Evolutionary conservation across 2,329 filamentous ascomycete genomes (phyloP).

Genomic region (Talaromyces sp.): DNA sequence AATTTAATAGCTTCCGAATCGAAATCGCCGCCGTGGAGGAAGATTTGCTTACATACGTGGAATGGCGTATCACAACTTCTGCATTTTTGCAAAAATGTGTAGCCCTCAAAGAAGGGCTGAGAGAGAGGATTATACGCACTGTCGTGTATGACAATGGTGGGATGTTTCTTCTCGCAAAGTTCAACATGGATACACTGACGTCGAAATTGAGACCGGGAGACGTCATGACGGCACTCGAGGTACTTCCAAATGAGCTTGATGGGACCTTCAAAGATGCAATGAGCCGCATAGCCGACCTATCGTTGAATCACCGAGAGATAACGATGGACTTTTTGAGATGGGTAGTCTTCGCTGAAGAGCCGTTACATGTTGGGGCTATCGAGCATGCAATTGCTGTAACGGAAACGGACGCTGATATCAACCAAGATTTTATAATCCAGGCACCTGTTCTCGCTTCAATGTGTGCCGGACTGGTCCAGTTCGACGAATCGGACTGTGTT

Average conservation of each 20-base stretch:
- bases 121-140: not conserved
- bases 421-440: not conserved
- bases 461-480: slow-evolving; percentile 1
- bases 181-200: slow-evolving; percentile 4
- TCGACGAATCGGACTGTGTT: slow-evolving; percentile 2
- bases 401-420: not conserved
- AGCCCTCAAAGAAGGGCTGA: not conserved
- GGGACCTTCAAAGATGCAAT: slow-evolving; percentile 3
- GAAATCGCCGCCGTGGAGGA: slow-evolving; percentile 4
- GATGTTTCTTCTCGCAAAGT: not conserved
- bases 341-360: slow-evolving; percentile 9
- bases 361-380: slow-evolving; percentile 1
- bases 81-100: slow-evolving; percentile 7
- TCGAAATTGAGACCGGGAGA: not conserved
- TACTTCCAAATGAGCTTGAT: slow-evolving; percentile 9
- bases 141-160: slow-evolving; percentile 3
- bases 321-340: slow-evolving; percentile 7
- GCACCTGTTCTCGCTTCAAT: not conserved
- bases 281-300: not conserved
- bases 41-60: slow-evolving; percentile 4
- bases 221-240: slow-evolving; percentile 5
- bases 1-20: slow-evolving; percentile 3
- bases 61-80: slow-evolving; percentile 6
- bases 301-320: not conserved
- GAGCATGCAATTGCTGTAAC: slow-evolving; percentile 6